Conservation (phyloP, 1,139 yeast genomes). For the Spathaspora sp. region DNA sequence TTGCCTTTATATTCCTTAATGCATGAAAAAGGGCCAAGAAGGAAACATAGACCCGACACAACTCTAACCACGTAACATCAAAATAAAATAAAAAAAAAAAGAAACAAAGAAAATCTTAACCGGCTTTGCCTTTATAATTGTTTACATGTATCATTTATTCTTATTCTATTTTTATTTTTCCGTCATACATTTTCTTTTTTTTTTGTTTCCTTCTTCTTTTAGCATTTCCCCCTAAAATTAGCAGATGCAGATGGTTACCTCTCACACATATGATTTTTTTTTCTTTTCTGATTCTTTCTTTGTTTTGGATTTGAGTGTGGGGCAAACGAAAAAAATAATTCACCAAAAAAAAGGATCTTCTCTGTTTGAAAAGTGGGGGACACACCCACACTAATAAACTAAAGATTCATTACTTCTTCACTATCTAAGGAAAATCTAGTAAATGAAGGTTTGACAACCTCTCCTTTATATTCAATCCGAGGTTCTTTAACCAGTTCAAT, state of each 20-base stretch:
- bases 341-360: neutral
- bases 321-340: neutral
- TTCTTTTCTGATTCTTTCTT: neutral
- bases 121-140: neutral
- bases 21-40: too few relatives aligned
- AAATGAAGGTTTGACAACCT: constrained; percentile 10
- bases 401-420: constrained; percentile 9
- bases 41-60: neutral
- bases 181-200: neutral
- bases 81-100: neutral
- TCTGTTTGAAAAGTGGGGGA: constrained; percentile 25
- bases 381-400: too few relatives aligned
- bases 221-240: neutral
- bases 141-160: neutral
- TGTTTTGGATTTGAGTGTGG: neutral
- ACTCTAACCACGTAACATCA: neutral
- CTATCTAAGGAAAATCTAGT: constrained; percentile 12
- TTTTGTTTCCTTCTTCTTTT: neutral
- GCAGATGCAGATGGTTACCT: neutral
- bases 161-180: constrained; percentile 1
- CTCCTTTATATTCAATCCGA: neutral
- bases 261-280: neutral
- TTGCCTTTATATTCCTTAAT: neutral
- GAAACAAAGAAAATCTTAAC: neutral
- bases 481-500: constrained; percentile 6